Evolutionary conservation across 768 basidiomycete species (phyloP).

Genomic region (Phlebiopsis gigantea): DNA sequence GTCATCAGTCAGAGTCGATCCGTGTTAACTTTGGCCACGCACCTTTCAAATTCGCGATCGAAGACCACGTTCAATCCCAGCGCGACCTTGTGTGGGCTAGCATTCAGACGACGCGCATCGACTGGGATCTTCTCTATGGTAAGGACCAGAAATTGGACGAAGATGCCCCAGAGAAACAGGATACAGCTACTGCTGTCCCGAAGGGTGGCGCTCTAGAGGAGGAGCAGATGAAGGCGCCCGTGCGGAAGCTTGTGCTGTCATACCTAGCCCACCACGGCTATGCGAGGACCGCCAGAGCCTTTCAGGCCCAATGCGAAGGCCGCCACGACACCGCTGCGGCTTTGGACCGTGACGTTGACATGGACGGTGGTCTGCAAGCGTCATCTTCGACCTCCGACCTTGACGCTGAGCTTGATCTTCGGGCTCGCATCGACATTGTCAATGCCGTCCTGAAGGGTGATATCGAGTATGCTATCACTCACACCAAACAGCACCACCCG

Average conservation of each 20-base stretch:
- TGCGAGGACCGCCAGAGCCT: constrained; percentile 60
- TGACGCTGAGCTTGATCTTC: constrained; percentile 43
- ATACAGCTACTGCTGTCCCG: not conserved
- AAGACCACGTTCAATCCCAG: constrained; percentile 72
- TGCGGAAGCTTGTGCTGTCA: constrained; percentile 69
- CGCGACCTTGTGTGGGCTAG: constrained; percentile 61
- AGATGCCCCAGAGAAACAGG: constrained; percentile 8
- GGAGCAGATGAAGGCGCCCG: constrained; percentile 51
- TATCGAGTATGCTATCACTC: constrained; percentile 60
- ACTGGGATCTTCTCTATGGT: constrained; percentile 33
- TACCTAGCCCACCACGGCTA: constrained; percentile 88
- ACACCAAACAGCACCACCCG: constrained; percentile 54
- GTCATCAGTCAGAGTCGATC: constrained; percentile 71
- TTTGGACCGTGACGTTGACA: constrained; percentile 10
- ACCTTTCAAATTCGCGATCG: constrained; percentile 87
- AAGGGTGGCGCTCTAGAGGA: constrained; percentile 14
- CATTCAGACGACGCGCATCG: constrained; percentile 55
- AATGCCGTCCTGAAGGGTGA: constrained; percentile 64
- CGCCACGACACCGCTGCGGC: constrained; percentile 11
- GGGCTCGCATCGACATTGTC: constrained; percentile 65
- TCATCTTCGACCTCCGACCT: constrained; percentile 26
- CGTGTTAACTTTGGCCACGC: constrained; percentile 86
- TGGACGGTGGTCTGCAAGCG: not conserved
- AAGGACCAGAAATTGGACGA: constrained; percentile 12
- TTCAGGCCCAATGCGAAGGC: constrained; percentile 45